These are phyloP conservation scores for Moniliophthora roreri DNA, from an alignment of 1,284 basidiomycete genomes.

Conservation along the genomic window DNA sequence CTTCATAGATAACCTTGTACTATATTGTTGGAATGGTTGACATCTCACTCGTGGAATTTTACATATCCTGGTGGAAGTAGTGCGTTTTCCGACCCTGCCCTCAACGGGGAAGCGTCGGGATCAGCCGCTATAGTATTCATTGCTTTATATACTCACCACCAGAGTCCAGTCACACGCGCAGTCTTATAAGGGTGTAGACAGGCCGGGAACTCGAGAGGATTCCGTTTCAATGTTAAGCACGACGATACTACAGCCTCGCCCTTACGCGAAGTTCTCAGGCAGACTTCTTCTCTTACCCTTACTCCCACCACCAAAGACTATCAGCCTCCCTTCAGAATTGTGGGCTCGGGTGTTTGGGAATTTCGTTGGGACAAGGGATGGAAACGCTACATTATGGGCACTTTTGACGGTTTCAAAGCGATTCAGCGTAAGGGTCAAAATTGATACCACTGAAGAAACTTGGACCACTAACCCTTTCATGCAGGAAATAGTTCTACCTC, in stretches of 20 bases:
- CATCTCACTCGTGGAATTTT: background rate
- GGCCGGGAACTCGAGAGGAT: background rate
- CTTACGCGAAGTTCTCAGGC: conserved; percentile 42
- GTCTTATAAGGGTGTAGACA: background rate
- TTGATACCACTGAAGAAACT: conserved; percentile 18
- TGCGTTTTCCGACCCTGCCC: background rate
- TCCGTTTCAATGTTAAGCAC: background rate
- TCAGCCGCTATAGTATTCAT: too few species aligned
- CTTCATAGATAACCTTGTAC: conserved; percentile 1
- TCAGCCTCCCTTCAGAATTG: conserved; percentile 66
- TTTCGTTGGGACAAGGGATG: conserved; percentile 16
- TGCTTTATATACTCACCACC: too few species aligned
- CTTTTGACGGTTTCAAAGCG: conserved; percentile 67
- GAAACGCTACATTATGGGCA: conserved; percentile 29
- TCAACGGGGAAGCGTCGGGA: too few species aligned
- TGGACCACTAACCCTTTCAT: conserved; percentile 5
- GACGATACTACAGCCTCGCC: conserved; percentile 38
- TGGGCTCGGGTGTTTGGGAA: conserved; percentile 63
- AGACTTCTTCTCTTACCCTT: conserved; percentile 67
- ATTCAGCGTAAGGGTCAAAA: conserved; percentile 57
- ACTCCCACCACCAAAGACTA: conserved; percentile 49
- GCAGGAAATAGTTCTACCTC: conserved; percentile 66
- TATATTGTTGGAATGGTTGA: background rate
- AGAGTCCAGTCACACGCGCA: too few species aligned
- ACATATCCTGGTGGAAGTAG: background rate